Conservation (phyloP, 2,329 filamentous ascomycete species). For the Zalaria obscura region DNA sequence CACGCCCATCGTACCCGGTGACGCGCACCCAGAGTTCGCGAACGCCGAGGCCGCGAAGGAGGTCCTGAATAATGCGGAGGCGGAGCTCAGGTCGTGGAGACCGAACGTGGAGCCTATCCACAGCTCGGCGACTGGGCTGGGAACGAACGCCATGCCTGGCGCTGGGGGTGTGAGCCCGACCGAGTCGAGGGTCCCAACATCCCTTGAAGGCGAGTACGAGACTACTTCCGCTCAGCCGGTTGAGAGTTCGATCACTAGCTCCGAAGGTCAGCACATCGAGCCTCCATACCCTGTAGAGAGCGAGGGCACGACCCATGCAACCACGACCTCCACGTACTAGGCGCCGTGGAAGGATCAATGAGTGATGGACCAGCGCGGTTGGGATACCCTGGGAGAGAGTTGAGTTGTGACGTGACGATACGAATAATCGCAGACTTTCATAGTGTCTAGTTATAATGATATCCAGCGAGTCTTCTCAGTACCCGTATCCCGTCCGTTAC, state of each 20-base stretch:
- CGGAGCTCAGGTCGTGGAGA: constrained; percentile 67
- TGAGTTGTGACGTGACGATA: too few species aligned
- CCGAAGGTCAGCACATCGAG: not conserved
- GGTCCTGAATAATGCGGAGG: constrained; percentile 83
- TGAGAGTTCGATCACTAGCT: too few species aligned
- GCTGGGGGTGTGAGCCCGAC: not conserved
- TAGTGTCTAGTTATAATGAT: not conserved
- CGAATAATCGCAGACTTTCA: too few species aligned
- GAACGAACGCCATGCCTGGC: constrained; percentile 29
- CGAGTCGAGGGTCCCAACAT: too few species aligned
- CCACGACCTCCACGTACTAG: not conserved
- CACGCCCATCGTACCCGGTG: constrained; percentile 75
- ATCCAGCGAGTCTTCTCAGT: not conserved
- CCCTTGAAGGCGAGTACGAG: too few species aligned
- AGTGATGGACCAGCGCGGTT: too few species aligned
- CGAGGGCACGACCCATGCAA: not conserved
- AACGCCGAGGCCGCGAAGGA: constrained; percentile 57
- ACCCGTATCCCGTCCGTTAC: not conserved
- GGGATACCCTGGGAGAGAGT: too few species aligned
- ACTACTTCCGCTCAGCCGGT: too few species aligned
- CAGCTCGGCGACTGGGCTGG: constrained; percentile 33
- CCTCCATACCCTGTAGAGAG: constrained; percentile 1
- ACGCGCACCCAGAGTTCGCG: constrained; percentile 55
- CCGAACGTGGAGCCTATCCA: constrained; percentile 40
- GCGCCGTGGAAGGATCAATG: too few species aligned